Base-by-base conservation (phyloP, 306 rosid genomes). In the Pachyrhizus erosus region DNA sequence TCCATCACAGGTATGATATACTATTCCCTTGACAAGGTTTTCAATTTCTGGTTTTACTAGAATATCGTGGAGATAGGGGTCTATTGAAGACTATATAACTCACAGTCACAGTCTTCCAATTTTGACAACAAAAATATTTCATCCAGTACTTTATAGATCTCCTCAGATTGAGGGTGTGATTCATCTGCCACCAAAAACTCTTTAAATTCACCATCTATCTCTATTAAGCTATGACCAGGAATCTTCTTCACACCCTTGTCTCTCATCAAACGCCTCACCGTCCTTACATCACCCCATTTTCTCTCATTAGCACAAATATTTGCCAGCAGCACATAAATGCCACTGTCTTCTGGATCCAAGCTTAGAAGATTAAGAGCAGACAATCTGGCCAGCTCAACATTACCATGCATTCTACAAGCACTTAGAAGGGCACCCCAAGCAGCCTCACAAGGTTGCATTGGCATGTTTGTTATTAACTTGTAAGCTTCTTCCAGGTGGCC, bases 351-450 rank as follows among this genome's bases (percentile, higher is more conserved):
- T 0, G 92, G 92, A 85, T 89, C 91, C 88, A 92, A 83, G 18
- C 80, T 90, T 39, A 92, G 39, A 34, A 94, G 89, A 62, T 82
- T 90, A 48, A 33, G n/a, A 7, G 90, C 92, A 0, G 90, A 87
- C 39, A 89, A 26, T 78, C 83, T 89, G n/a, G 93, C 94, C 77
- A 94, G 81, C 84, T 88, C 91, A 18, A 92, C 84, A 74, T 93
- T 83, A 26, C 90, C 85, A 13, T 93, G 91, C 83, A 80, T 89
- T 81, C 88, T 88, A 81, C 92, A 91, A 62, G 98, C 93, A 88
- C 81, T 86, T 11, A 93, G 88, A 82, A 93, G 89, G 77, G 97
- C 93, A 10, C 98, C 98, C 94, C 98, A 91, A 52, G 94, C 88
- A 68, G 93, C 93, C 80, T 82, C 92, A 60, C 88, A 79, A 17